These are phyloP conservation scores for Pisolithus thermaeus DNA, from an alignment of 1,284 basidiomycete genomes.

Conservation along the genomic window DNA sequence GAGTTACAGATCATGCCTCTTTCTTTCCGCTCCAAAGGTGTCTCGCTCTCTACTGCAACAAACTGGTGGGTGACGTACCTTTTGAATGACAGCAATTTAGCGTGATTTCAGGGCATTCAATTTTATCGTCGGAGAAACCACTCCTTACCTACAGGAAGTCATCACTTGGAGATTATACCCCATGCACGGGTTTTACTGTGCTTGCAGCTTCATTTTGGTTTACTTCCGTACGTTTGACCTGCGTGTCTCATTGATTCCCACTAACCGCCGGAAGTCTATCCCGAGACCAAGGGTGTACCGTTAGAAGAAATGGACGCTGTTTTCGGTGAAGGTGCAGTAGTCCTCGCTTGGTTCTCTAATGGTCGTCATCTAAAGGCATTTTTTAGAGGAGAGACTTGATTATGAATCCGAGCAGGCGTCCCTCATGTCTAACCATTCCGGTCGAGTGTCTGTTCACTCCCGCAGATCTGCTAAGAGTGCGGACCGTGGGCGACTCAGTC, in stretches of 20 bases:
- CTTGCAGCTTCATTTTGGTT: slow-evolving; percentile 79
- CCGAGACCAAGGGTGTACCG: slow-evolving; percentile 75
- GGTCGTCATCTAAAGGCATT: slow-evolving; percentile 35
- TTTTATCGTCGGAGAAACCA: slow-evolving; percentile 85
- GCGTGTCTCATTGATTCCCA: neutral
- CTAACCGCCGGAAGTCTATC: slow-evolving; percentile 53
- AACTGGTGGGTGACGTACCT: slow-evolving; percentile 32
- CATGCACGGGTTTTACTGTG: slow-evolving; percentile 95
- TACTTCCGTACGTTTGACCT: slow-evolving; percentile 58
- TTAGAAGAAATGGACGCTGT: slow-evolving; percentile 81
- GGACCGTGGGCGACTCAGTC: slow-evolving; percentile 41
- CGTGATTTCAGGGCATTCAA: slow-evolving; percentile 69
- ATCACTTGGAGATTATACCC: slow-evolving; percentile 94
- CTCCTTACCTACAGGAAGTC: slow-evolving; percentile 83
- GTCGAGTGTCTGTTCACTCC: slow-evolving; percentile 31
- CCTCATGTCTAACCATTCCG: slow-evolving; percentile 39
- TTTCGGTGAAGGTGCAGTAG: slow-evolving; percentile 64
- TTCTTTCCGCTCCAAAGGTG: slow-evolving; percentile 87
- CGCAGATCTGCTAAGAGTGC: slow-evolving; percentile 22
- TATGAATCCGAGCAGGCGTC: slow-evolving; percentile 69
- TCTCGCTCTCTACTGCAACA: slow-evolving; percentile 85
- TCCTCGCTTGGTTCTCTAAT: neutral
- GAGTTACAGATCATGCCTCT: slow-evolving; percentile 81
- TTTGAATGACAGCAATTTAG: slow-evolving; percentile 28
- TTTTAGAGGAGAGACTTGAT: slow-evolving; percentile 54